Conservation (phyloP, 192 early-diverging fungal genomes). For the Podila verticillata region DNA sequence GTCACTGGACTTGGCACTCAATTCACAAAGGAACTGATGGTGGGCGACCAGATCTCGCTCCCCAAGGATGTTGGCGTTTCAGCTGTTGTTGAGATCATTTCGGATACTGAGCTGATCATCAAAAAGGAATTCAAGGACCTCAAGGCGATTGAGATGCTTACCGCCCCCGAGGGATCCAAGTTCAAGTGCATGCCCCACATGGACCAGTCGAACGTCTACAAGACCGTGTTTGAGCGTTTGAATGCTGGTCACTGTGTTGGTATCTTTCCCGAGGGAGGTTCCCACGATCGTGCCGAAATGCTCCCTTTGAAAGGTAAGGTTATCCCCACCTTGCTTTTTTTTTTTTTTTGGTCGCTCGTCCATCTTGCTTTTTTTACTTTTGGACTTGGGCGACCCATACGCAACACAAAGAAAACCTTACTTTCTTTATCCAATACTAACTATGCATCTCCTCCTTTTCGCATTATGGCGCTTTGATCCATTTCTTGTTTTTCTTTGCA, state of each 20-base stretch:
- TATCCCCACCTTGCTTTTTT: background rate
- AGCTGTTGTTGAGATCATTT: conserved; percentile 80
- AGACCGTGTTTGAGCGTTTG: conserved; percentile 82
- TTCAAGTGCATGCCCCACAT: conserved; percentile 85
- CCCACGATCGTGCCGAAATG: conserved; percentile 96
- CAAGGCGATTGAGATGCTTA: conserved; percentile 70
- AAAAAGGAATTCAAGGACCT: conserved; percentile 81
- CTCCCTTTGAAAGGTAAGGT: conserved; percentile 88
- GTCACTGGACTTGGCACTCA: conserved; percentile 75
- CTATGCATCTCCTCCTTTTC: conserved; percentile 5
- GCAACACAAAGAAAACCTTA: too few species aligned
- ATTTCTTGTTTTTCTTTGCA: conserved; percentile 13
- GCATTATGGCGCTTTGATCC: background rate
- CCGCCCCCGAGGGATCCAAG: conserved; percentile 61
- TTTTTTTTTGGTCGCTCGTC: background rate
- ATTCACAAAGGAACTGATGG: conserved; percentile 74
- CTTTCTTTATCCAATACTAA: background rate
- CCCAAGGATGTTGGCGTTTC: conserved; percentile 68
- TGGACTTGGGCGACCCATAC: background rate
- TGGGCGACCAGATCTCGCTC: conserved; percentile 71
- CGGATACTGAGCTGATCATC: conserved; percentile 83
- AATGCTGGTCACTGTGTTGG: conserved; percentile 82
- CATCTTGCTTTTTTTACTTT: background rate
- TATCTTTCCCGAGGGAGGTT: conserved; percentile 99
- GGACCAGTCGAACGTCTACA: conserved; percentile 90